Conservation (phyloP, 148 eudicot species). For the Heliosperma pusillum region DNA sequence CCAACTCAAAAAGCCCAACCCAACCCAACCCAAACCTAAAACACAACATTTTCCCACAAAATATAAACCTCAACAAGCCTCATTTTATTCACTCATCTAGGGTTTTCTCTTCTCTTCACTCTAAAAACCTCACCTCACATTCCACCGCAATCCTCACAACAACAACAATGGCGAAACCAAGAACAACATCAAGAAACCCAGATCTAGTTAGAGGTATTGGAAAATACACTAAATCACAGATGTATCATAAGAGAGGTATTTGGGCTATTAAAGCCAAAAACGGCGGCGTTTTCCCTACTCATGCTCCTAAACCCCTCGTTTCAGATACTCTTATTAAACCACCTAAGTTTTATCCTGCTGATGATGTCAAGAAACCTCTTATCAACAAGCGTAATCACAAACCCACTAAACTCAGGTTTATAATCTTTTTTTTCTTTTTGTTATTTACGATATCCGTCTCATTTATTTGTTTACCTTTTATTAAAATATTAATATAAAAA, state of each 20-base stretch:
- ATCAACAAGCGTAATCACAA: constrained; percentile 62
- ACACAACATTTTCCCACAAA: no score
- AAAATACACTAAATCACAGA: constrained; percentile 51
- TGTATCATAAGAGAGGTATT: constrained; percentile 87
- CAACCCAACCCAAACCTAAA: neutral
- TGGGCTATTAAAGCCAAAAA: constrained; percentile 94
- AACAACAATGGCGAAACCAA: constrained; percentile 2
- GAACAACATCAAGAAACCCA: constrained; percentile 49
- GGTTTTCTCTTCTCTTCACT: no score
- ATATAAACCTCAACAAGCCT: no score
- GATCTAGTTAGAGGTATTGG: constrained; percentile 68
- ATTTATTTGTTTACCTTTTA: no score
- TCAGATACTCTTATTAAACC: constrained; percentile 32
- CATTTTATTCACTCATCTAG: no score
- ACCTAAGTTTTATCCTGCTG: constrained; percentile 76
- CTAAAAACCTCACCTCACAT: no score
- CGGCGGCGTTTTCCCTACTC: constrained; percentile 76
- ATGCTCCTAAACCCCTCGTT: constrained; percentile 37
- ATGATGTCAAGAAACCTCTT: constrained; percentile 76
- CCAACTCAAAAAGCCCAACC: neutral
- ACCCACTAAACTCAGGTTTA: constrained; percentile 80
- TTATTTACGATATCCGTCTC: no score
- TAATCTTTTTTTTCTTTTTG: neutral
- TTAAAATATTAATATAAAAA: no score
- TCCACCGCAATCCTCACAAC: no score